A percentile compares a stretch with the other conserved stretches of the same genome.
phyloP scores from a whole-genome alignment of 768 basidiomycete genomes.

The Nevesoporus exiguus region DNA sequence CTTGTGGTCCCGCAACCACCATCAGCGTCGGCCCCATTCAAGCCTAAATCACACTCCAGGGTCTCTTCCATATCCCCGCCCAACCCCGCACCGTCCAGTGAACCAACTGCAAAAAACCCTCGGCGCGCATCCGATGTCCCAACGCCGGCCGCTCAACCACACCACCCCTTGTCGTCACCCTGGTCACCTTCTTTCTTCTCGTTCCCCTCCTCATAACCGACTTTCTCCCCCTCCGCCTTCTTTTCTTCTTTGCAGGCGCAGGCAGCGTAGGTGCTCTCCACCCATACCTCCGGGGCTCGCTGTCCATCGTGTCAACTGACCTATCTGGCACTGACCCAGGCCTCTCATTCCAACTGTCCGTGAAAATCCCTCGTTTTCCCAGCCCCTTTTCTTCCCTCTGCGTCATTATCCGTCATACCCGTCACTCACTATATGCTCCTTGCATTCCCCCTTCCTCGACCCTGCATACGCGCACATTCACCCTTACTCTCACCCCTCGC shows the following conservation, averaged over 20 bases:
- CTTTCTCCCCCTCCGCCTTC: constrained; percentile 44
- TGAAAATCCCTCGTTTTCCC: constrained; percentile 7
- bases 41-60: too few relatives aligned
- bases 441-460: not conserved
- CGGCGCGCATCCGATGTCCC: not conserved
- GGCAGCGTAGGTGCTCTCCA: constrained; percentile 15
- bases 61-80: too few relatives aligned
- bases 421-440: not conserved
- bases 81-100: not conserved
- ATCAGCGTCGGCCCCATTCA: constrained; percentile 41
- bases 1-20: constrained; percentile 49
- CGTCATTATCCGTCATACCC: not conserved
- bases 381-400: not conserved
- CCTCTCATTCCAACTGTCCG: constrained; percentile 15
- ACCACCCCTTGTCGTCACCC: constrained; percentile 38
- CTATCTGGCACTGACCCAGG: constrained; percentile 16
- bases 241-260: constrained; percentile 36
- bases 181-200: constrained; percentile 39
- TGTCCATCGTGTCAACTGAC: constrained; percentile 3
- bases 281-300: not conserved
- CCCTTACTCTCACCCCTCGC: constrained; percentile 16
- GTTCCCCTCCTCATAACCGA: constrained; percentile 40
- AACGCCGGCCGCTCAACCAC: constrained; percentile 3
- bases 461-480: constrained; percentile 4
- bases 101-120: too few relatives aligned